Conservation (phyloP, 1,284 basidiomycete genomes). For the Irpex rosettiformis region DNA sequence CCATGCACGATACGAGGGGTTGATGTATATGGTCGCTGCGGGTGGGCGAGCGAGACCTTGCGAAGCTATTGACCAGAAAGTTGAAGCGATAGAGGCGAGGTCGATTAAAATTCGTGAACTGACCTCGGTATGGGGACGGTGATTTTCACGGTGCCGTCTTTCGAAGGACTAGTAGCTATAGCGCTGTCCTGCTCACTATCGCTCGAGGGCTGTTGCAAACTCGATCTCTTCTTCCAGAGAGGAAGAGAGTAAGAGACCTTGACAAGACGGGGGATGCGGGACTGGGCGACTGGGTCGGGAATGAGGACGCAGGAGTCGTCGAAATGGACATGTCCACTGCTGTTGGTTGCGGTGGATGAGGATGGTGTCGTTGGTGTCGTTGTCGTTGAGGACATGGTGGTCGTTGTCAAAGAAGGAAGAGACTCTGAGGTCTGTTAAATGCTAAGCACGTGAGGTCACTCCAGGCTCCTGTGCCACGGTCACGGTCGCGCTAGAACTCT, state of each 20-base stretch:
- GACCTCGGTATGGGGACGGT: slow-evolving; percentile 61
- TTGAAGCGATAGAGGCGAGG: not conserved
- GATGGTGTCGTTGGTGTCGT: not conserved
- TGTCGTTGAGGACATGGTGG: slow-evolving; percentile 4
- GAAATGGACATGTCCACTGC: slow-evolving; percentile 46
- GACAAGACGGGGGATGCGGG: slow-evolving; percentile 44
- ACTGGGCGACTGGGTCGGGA: slow-evolving; percentile 41
- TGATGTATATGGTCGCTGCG: slow-evolving; percentile 14
- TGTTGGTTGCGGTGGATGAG: not conserved
- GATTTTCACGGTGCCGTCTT: slow-evolving; percentile 47
- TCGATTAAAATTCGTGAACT: slow-evolving; percentile 6
- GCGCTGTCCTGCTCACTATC: slow-evolving; percentile 21
- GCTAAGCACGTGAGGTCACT: too few relatives aligned
- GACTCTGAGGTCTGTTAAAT: too few relatives aligned
- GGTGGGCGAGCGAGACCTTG: slow-evolving; percentile 23
- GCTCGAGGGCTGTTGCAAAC: slow-evolving; percentile 25
- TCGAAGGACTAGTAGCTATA: slow-evolving; percentile 21
- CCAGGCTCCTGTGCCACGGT: not conserved
- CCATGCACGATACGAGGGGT: slow-evolving; percentile 27
- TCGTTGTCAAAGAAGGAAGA: not conserved
- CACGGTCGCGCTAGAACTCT: not conserved
- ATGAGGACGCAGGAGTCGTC: slow-evolving; percentile 65
- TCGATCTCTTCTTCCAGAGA: slow-evolving; percentile 44
- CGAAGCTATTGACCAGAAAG: slow-evolving; percentile 14
- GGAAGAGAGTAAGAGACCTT: slow-evolving; percentile 61